Base-by-base conservation (phyloP, 208 protist species). In the Wallacemonas sp. region DNA sequence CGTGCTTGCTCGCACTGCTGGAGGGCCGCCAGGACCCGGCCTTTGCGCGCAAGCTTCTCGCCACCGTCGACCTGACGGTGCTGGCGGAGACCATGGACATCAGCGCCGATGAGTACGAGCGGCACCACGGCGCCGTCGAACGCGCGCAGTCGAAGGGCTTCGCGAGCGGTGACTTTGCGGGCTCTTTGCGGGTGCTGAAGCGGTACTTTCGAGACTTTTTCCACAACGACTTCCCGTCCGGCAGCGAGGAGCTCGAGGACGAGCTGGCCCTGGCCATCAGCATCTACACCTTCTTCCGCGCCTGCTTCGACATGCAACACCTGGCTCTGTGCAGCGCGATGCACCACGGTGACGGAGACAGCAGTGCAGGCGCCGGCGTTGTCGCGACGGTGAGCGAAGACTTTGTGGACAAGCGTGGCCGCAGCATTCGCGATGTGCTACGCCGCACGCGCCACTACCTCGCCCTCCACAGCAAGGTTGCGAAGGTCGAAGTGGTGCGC, bases 241-340 rank as follows among this genome's bases (percentile, higher is more conserved):
- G 77, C 29, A 16, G 49, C 17, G 77, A 84, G 48, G 83, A 87
- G 65, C 70, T 87, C 17, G 44, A 82, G 27, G 83, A 90, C 43
- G 76, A 86, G 30, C 61, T 90, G 61, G 57, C 68, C 2, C 66
- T 83, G 1, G 83, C 66, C 14, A 74, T 85, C 24, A 74, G 68
- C 66, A 80, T 86, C 68, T 90, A 78, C 70, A 85, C 70, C 29
- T 90, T 90, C 61, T 86, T 90, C 54, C 72, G 74, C 6, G 74
- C 78, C 19, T 79, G 72, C 47, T 67, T 83, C 58, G 83, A 90
- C 67, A 80, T 83, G 76, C 76, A 87, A 63, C 41, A 57, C 8
- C 68, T 87, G 21, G 67, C 71, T 3, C 26, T 57, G 9, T 56
- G 44, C 8, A 62, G 48, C 55, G 48, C 21, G 61, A 30, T 44